These are phyloP conservation scores for Stagonosporopsis tanaceti DNA, from an alignment of 2,329 filamentous ascomycete genomes.

Conservation along the genomic window DNA sequence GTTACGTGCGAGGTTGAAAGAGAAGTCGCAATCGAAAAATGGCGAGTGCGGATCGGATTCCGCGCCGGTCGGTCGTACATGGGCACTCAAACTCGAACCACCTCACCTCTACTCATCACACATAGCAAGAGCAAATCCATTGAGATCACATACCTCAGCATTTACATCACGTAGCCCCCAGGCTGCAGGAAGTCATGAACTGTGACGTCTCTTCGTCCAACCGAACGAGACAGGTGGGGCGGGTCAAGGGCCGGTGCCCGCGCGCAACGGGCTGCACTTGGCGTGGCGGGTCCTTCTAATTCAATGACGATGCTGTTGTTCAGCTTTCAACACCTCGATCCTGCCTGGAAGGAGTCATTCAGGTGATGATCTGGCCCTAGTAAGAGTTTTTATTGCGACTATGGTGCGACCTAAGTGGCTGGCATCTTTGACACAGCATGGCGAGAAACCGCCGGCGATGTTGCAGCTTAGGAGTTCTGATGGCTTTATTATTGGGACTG, in stretches of 20 bases:
- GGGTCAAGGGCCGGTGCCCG: conserved; percentile 4
- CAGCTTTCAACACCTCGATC: neutral
- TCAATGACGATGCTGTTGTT: conserved; percentile 9
- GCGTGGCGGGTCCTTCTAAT: conserved; percentile 10
- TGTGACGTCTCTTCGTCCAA: neutral
- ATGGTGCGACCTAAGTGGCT: conserved; percentile 39
- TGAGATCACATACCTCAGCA: neutral
- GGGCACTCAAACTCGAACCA: neutral
- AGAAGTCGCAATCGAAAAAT: neutral
- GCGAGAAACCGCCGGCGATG: conserved; percentile 40
- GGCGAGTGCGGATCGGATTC: neutral
- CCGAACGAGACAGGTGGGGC: conserved; percentile 4
- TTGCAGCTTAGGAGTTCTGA: conserved; percentile 45
- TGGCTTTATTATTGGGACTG: conserved; percentile 45
- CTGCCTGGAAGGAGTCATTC: neutral
- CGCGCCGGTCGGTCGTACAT: neutral
- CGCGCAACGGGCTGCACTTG: conserved; percentile 12
- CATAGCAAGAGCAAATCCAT: neutral
- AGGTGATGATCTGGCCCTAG: neutral
- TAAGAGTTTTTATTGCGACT: neutral
- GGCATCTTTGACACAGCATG: conserved; percentile 40
- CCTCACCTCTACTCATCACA: neutral
- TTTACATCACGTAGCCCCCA: neutral
- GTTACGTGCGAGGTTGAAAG: neutral
- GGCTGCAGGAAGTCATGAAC: neutral